phyloP scores from a whole-genome alignment of 2,329 filamentous ascomycete species.

The Colletotrichum lupini region DNA sequence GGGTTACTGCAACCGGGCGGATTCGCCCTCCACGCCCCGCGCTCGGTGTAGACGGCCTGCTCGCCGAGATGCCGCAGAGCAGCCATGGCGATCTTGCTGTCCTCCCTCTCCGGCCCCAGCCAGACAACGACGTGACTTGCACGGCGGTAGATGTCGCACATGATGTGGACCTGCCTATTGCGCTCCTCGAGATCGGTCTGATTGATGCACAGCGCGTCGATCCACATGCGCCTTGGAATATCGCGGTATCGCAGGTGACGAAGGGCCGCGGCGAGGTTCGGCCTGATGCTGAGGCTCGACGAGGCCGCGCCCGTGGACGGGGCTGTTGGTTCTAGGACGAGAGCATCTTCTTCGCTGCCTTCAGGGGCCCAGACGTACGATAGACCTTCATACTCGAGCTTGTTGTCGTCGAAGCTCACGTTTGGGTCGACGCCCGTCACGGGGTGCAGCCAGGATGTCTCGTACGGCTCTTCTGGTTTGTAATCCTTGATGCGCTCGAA shows the following conservation, averaged over 20 bases:
- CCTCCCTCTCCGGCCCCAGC: conserved; percentile 7
- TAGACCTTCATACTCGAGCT: conserved; percentile 37
- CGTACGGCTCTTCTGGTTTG: background rate
- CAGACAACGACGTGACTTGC: conserved; percentile 29
- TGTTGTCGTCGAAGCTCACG: conserved; percentile 2
- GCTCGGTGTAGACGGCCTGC: background rate
- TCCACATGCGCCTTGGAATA: conserved; percentile 62
- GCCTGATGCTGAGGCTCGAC: background rate
- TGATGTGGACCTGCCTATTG: conserved; percentile 32
- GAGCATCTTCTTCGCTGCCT: conserved; percentile 28
- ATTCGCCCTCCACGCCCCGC: background rate
- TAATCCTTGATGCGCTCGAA: background rate
- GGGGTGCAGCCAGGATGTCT: conserved; percentile 4
- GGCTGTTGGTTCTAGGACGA: conserved; percentile 31
- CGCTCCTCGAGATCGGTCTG: conserved; percentile 7
- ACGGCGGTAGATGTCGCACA: conserved; percentile 29
- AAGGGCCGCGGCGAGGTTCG: conserved; percentile 42
- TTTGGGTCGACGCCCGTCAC: conserved; percentile 1
- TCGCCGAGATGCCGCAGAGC: background rate
- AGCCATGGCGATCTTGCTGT: background rate
- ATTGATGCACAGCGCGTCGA: conserved; percentile 36
- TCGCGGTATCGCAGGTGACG: conserved; percentile 56
- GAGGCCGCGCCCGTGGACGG: conserved; percentile 4
- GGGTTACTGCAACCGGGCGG: background rate
- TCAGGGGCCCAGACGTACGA: conserved; percentile 38